Base-by-base conservation (phyloP, 1,139 yeast genomes). In the Magnusiomyces ingens region DNA sequence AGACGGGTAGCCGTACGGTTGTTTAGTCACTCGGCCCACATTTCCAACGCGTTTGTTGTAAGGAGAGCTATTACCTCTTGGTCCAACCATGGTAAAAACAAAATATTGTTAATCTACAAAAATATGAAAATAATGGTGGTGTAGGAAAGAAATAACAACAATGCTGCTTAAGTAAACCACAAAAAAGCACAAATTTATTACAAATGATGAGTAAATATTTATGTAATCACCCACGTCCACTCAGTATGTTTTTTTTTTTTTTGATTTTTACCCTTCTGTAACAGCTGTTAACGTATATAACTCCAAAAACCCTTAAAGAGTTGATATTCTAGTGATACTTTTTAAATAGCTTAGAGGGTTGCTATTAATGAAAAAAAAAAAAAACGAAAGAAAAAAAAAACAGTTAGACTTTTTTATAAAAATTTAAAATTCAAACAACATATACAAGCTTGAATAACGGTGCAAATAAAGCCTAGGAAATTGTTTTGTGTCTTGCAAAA, bases 1-100 rank as follows among this genome's bases (percentile, higher is more conserved):
- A 8, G 56, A 51, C 13, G 49, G 52, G 29, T 53, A 52, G 29
- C 49, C 52, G 40, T 54, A 54, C 22, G 52, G 54, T 29, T 46
- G 52, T 35, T 51, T 54, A 5, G 48, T 38, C 11, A 54, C 54
- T 8, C 56, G 49, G 11, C 46, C 41, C 8, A 21, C 19, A 35
- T 19, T 32, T 22, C 52, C 48, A 6, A 42, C 12, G n/a, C 45
- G 45, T 42, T 42, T 42, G 17, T 21, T 26, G 18, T 42, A 42
- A n/a, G 32, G 26, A 12, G 45, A 42, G 32, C 32, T 42, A 18
- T 36, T 36, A n/a, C 40, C 40, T 36, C 40, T 36, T 36, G 40
- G 40, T 13, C 40, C 40, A n/a, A 36, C 40, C 40, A 36, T 36
- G n/a, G n/a, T 36, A 4, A n/a, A n/a, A 17, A 22, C 2, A 5